These are phyloP conservation scores for Suhomyces sp. DNA, from an alignment of 805 yeast genomes.

Conservation along the genomic window DNA sequence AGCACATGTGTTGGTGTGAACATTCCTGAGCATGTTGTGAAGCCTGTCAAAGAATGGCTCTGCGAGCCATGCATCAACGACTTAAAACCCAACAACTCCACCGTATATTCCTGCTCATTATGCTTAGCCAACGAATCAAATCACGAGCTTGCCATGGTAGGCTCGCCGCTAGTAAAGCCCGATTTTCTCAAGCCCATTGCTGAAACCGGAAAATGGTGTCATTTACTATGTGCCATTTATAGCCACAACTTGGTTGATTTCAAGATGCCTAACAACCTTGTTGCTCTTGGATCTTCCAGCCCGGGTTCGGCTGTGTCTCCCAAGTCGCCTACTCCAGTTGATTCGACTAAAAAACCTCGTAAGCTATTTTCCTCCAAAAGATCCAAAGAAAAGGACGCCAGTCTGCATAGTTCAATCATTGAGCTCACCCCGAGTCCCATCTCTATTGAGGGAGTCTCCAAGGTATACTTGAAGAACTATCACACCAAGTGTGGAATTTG, in stretches of 20 bases:
- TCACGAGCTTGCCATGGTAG: conserved; percentile 43
- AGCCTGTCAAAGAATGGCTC: conserved; percentile 54
- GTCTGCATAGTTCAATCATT: conserved; percentile 6
- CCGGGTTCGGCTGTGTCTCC: neutral
- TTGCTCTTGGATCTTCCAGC: neutral
- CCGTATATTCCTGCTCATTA: conserved; percentile 61
- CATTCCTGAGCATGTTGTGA: conserved; percentile 14
- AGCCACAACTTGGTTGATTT: conserved; percentile 34
- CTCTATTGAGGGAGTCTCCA: conserved; percentile 30
- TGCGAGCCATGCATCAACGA: conserved; percentile 81
- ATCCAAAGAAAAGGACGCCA: neutral
- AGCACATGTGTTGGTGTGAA: conserved; percentile 60
- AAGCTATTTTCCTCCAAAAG: neutral
- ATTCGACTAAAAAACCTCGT: neutral
- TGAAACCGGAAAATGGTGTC: conserved; percentile 70
- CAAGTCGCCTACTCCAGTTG: neutral
- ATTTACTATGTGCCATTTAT: conserved; percentile 67
- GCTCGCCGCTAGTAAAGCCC: conserved; percentile 42
- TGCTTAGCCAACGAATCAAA: conserved; percentile 57
- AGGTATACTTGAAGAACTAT: conserved; percentile 25
- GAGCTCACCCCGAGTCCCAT: conserved; percentile 16
- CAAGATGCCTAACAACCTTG: neutral
- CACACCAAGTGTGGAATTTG: conserved; percentile 45
- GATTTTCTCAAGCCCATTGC: conserved; percentile 70
- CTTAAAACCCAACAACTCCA: conserved; percentile 54